Percentiles rank a stretch among this genome's conserved stretches.
These are phyloP conservation scores for Madurella fahalii DNA, from an alignment of 2,329 filamentous ascomycete genomes.

Conservation along the genomic window DNA sequence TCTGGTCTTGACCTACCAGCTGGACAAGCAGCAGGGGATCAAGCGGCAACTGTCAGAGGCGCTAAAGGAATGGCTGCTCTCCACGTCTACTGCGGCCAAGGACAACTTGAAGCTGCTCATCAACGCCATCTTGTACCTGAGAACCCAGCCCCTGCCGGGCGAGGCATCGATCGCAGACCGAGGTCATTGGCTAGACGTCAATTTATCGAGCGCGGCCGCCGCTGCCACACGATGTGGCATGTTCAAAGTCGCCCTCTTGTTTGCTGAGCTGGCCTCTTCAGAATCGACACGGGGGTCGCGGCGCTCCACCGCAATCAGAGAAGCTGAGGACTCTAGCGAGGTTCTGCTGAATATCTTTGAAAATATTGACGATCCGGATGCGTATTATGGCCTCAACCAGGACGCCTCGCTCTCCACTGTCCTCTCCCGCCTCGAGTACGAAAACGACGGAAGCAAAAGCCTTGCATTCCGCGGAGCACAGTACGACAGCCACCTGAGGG, in stretches of 20 bases:
- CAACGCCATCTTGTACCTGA: constrained; percentile 80
- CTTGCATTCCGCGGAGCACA: constrained; percentile 87
- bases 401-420: constrained; percentile 72
- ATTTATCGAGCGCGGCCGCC: constrained; percentile 64
- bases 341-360: constrained; percentile 80
- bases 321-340: constrained; percentile 53
- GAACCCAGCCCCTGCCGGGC: constrained; percentile 68
- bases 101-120: constrained; percentile 70
- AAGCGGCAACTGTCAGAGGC: constrained; percentile 63
- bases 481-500: constrained; percentile 78
- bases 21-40: constrained; percentile 55
- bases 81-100: constrained; percentile 42
- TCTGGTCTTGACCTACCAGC: constrained; percentile 67
- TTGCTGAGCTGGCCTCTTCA: constrained; percentile 68
- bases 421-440: constrained; percentile 79
- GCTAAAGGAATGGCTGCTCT: constrained; percentile 60
- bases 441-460: constrained; percentile 80
- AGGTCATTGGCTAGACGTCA: constrained; percentile 78
- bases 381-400: constrained; percentile 88
- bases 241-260: constrained; percentile 80
- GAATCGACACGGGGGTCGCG: constrained; percentile 56
- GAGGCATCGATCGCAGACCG: constrained; percentile 78
- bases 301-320: constrained; percentile 57
- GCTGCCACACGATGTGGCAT: constrained; percentile 77
- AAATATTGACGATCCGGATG: constrained; percentile 91